A percentile compares a stretch with the other conserved stretches of the same genome.
These are phyloP conservation scores for Cyclotella atomus DNA, from an alignment of 108 stramenopile species.

Conservation along the genomic window DNA sequence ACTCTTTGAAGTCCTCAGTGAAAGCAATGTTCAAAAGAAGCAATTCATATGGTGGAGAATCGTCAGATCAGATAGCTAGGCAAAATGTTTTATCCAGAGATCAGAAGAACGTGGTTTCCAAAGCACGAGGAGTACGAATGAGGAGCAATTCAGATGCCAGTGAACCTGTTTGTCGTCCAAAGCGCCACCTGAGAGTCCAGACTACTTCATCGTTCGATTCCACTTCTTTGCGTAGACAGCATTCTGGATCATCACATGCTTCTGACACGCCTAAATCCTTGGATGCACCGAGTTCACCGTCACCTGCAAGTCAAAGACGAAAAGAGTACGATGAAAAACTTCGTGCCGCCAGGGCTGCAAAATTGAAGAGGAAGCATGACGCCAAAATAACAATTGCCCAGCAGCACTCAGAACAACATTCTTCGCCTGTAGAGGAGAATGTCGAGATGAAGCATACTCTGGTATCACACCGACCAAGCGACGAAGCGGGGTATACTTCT, in stretches of 20 bases:
- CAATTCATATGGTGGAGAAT: slow-evolving; percentile 3
- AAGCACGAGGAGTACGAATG: background rate
- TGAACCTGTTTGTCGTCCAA: no score
- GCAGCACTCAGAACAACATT: no score
- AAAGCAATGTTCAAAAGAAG: slow-evolving; percentile 7
- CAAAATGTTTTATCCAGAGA: no score
- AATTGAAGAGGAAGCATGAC: background rate
- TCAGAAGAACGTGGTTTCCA: background rate
- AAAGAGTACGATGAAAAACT: slow-evolving; percentile 1
- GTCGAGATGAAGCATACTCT: background rate
- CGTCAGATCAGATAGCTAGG: background rate
- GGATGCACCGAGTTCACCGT: background rate
- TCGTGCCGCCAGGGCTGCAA: background rate
- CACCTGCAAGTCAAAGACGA: background rate
- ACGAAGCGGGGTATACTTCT: no score
- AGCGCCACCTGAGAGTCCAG: no score
- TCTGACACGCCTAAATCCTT: no score
- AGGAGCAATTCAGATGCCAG: background rate
- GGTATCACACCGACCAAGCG: background rate
- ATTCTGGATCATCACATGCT: no score
- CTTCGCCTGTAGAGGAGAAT: no score
- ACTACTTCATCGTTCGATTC: background rate
- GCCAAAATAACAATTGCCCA: background rate
- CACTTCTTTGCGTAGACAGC: no score
- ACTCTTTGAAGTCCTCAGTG: background rate